Evolutionary conservation across 441 rosid genomes (phyloP).

Genomic region (Gossypium gossypioides): DNA sequence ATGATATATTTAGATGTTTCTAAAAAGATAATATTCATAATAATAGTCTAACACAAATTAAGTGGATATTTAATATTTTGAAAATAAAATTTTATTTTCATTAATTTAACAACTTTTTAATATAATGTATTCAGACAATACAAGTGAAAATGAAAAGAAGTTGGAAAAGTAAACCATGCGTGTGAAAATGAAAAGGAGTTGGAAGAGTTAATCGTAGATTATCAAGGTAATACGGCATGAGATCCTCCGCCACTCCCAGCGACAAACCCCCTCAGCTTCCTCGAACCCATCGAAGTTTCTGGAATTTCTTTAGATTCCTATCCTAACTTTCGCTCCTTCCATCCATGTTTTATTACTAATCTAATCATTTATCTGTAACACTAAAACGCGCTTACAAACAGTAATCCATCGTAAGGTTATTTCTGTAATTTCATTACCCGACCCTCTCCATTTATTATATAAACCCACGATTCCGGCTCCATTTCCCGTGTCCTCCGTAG

Average conservation of each 20-base stretch:
- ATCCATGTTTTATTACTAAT: neutral
- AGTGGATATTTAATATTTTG: no score
- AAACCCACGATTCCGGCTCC: neutral
- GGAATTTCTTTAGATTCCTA: neutral
- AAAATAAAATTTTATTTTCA: no score
- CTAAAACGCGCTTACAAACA: no score
- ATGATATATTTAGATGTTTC: no score
- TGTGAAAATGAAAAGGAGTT: no score
- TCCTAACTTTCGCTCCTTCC: neutral
- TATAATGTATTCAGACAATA: no score
- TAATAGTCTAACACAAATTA: no score
- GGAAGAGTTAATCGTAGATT: neutral
- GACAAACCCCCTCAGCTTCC: neutral
- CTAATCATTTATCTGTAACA: neutral
- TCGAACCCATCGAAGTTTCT: conserved; percentile 1
- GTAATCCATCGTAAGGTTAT: neutral
- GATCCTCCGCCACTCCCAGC: neutral
- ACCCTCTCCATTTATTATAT: neutral
- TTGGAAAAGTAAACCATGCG: no score
- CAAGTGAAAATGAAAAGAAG: no score
- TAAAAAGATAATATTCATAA: no score
- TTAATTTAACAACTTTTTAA: no score
- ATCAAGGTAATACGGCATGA: neutral
- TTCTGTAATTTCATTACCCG: neutral
- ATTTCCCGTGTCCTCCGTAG: neutral